phyloP scores from a whole-genome alignment of 495 filamentous ascomycete species.

The Xylaria grammica region DNA sequence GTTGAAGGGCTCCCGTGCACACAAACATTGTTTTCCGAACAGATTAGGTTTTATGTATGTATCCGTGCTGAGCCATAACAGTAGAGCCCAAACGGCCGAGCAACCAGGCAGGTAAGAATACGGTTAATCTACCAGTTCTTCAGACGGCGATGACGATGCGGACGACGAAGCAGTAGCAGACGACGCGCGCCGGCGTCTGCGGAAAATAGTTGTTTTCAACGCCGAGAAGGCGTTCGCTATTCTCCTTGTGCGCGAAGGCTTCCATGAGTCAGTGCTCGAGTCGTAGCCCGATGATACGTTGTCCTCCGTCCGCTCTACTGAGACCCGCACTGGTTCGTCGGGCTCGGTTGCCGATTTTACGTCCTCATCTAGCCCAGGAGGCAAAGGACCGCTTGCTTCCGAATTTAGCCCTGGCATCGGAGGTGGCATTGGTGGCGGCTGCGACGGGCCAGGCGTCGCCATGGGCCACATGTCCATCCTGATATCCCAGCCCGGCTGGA shows the following conservation, averaged over 20 bases:
- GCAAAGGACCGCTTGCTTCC: neutral
- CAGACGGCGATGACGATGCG: neutral
- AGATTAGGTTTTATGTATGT: too few relatives aligned
- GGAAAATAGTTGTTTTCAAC: neutral
- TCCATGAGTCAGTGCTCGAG: slow-evolving; percentile 5
- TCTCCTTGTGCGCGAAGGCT: slow-evolving; percentile 4
- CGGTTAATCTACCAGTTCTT: neutral
- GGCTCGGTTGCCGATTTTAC: neutral
- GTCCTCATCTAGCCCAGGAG: neutral
- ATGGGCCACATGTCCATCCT: slow-evolving; percentile 93
- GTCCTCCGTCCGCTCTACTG: neutral
- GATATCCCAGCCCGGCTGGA: slow-evolving; percentile 67
- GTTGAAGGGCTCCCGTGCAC: too few relatives aligned
- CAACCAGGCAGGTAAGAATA: too few relatives aligned
- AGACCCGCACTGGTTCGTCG: neutral
- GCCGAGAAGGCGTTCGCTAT: slow-evolving; percentile 11
- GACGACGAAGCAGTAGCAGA: neutral
- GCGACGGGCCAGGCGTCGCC: slow-evolving; percentile 44
- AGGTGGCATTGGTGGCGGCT: neutral
- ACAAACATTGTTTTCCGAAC: too few relatives aligned
- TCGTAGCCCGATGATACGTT: slow-evolving; percentile 5
- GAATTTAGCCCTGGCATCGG: neutral
- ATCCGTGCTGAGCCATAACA: too few relatives aligned
- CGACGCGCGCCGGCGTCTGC: slow-evolving; percentile 10
- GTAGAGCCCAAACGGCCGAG: too few relatives aligned